Base-by-base conservation (phyloP, 1,284 basidiomycete genomes). In the Rhodofomes roseus region DNA sequence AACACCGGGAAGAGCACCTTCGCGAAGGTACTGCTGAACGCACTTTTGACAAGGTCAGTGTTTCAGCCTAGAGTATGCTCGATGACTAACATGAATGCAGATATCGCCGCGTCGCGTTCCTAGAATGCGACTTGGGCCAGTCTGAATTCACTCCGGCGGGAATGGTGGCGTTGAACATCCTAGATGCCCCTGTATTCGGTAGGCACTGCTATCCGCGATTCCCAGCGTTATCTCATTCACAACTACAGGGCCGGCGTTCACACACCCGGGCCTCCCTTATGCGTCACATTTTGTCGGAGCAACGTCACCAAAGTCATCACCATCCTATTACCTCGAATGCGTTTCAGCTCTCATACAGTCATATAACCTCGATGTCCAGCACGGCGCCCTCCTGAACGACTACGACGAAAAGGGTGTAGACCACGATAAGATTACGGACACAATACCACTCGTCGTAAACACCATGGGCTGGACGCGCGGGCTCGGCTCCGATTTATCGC, bases 381-480 rank as follows among this genome's bases (percentile, higher is more conserved):
- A 81, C 62, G 79, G 82, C 14, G 65, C 66, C 14, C 59, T 70
- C 11, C 52, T 66, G 2, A 54, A 62, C 2, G 73, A 66, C 4
- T 62, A 70, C 8, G 68, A 67, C 0, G 59, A 63, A 1, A 66
- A 67, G 2, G 56, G 66, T 5, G 73, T 69, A 4, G 74, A 77
- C n/a, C n/a, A n/a, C 22, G 64, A 65, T n/a, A 77, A 80, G 43
- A 79, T 86, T 52, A 63, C 67, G 1, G 84, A 87, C 57, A 60
- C 71, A n/a, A 81, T 93, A 4, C 96, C 96, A 0, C 83, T 99
- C 5, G 82, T 98, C 9, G 84, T 98, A 58, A 99, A 99, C 72
- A 98, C 93, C 0, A 96, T 96, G 84, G 96, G 96, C 1, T 99
- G 96, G 96, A 84, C 86, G 16, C 98, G 96, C 72, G 96, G 96